Base-by-base conservation (phyloP, 345 rosid species). In the Eucalyptus virginea region DNA sequence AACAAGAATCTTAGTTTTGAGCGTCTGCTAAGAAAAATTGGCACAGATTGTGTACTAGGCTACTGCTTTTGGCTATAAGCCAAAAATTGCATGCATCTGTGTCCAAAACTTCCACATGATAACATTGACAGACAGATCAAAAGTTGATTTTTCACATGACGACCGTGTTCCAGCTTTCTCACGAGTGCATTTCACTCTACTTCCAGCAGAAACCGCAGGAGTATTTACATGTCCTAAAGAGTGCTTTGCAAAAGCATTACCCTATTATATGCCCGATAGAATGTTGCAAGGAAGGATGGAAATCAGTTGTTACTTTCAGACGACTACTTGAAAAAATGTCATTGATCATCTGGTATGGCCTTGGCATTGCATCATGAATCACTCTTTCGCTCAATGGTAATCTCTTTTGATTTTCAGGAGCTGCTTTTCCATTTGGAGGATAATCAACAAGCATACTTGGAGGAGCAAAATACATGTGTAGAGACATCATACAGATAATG, bases 391-490 rank as follows among this genome's bases (percentile, higher is more conserved):
- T 96, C 98, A 37, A 92, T 88, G 56, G 94, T 77, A 89, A 95
- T 91, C 90, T 94, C 95, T 90, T 92, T 89, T n/a, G 94, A 89
- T 89, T 93, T 90, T 94, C 98, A 5, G 97, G 91, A 90, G 91
- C 91, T 5, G 93, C 85, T 93, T 94, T 95, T 16, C 86, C 88
- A 21, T 93, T 65, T 60, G 92, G 24, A 12, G 99, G 96, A 90
- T 93, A 89, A 90, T 95, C 98, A 69, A 97, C 88, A 42, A 96
- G 99, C 94, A 91, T 93, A 87, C 49, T 93, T 62, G 97, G 95
- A 81, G 98, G 97, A 34, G 99, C 96, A 92, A 98, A 97, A 89
- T 97, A 98, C 99, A 97, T 96, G 89, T 97, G 99, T 30, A 97
- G 93, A 3, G 98, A 98, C 99, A 98, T 98, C 94, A 97, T 97